These are phyloP conservation scores for Verticillium dahliae DNA, from an alignment of 2,329 filamentous ascomycete genomes.

Conservation along the genomic window DNA sequence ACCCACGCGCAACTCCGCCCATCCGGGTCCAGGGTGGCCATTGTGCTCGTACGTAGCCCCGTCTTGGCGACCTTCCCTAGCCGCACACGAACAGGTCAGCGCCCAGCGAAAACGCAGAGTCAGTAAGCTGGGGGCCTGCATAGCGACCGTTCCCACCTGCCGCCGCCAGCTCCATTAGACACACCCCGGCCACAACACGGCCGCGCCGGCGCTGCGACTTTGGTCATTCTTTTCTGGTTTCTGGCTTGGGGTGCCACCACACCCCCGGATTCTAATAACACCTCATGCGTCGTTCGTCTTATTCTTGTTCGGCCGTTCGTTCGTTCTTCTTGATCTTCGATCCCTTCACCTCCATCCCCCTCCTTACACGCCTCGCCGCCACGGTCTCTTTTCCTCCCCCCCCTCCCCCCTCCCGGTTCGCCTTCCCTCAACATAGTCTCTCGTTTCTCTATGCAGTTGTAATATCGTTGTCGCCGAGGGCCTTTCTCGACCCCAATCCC, in stretches of 20 bases:
- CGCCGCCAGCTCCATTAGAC: neutral
- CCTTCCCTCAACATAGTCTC: neutral
- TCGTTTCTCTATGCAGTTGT: neutral
- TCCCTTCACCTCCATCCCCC: neutral
- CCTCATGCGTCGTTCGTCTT: neutral
- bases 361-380: neutral
- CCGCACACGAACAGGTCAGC: neutral
- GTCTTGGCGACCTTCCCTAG: neutral
- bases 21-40: neutral
- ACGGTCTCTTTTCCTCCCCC: neutral
- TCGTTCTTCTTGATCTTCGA: neutral
- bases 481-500: neutral
- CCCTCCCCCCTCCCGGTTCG: neutral
- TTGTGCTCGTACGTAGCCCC: neutral
- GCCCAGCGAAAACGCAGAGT: neutral
- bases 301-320: neutral
- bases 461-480: neutral
- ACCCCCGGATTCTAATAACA: neutral
- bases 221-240: neutral
- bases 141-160: neutral
- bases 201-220: neutral
- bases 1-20: neutral
- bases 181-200: neutral
- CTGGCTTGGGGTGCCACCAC: neutral
- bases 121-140: neutral